Base-by-base conservation (phyloP, 176 grass and related monocot genomes). In the Pharus latifolius region DNA sequence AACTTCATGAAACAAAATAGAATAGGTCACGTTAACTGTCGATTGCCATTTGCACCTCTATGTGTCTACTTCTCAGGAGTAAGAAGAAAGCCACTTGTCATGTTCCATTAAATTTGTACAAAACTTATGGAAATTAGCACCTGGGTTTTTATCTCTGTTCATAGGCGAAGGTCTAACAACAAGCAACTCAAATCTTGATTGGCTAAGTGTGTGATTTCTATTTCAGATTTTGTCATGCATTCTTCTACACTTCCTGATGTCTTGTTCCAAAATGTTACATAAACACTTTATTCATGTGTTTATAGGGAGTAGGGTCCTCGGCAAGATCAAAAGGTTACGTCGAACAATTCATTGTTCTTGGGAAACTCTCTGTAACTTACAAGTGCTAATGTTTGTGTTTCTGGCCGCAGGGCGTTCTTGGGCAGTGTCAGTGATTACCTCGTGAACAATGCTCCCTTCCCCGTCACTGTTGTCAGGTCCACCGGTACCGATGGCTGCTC, bases 351-450 rank as follows among this genome's bases (percentile, higher is more conserved):
- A 20, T 12, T 79, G 10, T 67, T 61, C 2, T 13, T 31, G 0
- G 14, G 6, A 4, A 33, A 53, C 43, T 2, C 49, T 18, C 48
- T 25, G 14, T 49, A 6, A 6, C n/a, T 24, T 25, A 17, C 10
- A 13, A 23, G 26, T 56, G 53, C 40, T 67, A 26, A 75, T 62
- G 3, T 32, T 55, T 77, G 38, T 31, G 31, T 82, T 10, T 70
- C 14, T 62, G 30, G 14, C 11, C 91, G 71, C 79, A 99, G 95
- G 87, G 82, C 88, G 53, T 61, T 99, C 41, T 46, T 99, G 69
- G 95, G 95, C 11, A 99, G 95, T 10, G 95, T 99, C 3, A 98
- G 95, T 14, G 87, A 91, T 33, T 88, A 79, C 17, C 82, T 99
- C 2, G 90, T 99, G 56, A 94, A 88, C 70, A 79, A 99, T 3